Evolutionary conservation across 140 eudicot species (phyloP).

Genomic region (Flaveria floridana): DNA sequence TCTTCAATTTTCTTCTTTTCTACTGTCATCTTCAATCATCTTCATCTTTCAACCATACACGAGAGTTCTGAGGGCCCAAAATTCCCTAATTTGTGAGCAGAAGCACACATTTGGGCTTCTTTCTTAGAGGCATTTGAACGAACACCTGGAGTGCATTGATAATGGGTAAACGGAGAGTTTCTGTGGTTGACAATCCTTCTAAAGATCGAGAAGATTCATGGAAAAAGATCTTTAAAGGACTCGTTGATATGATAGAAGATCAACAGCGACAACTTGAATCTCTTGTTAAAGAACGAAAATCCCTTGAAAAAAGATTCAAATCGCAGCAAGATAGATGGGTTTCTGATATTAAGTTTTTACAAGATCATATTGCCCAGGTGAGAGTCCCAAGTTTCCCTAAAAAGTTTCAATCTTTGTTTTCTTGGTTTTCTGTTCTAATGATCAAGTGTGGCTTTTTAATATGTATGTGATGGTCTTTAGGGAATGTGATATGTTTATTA

Average conservation of each 20-base stretch:
- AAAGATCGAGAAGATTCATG: slow-evolving; percentile 36
- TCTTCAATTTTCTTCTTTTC: neutral
- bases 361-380: slow-evolving; percentile 46
- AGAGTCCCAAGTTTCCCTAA: neutral
- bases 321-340: slow-evolving; percentile 39
- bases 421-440: neutral
- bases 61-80: neutral
- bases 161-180: slow-evolving; percentile 33
- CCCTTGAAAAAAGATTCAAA: slow-evolving; percentile 41
- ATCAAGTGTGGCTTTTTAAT: neutral
- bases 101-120: slow-evolving; percentile 11
- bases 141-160: slow-evolving; percentile 14
- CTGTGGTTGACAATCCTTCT: slow-evolving; percentile 2
- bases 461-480: neutral
- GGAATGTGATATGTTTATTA: neutral
- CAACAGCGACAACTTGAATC: slow-evolving; percentile 46
- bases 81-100: neutral
- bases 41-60: neutral
- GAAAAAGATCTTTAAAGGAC: slow-evolving; percentile 46
- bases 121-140: slow-evolving; percentile 26
- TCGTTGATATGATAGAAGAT: slow-evolving; percentile 33
- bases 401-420: neutral
- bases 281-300: slow-evolving; percentile 37
- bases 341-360: slow-evolving; percentile 32
- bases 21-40: neutral